Conservation (phyloP, 176 grass and related monocot genomes). For the Aegilops speltoides region DNA sequence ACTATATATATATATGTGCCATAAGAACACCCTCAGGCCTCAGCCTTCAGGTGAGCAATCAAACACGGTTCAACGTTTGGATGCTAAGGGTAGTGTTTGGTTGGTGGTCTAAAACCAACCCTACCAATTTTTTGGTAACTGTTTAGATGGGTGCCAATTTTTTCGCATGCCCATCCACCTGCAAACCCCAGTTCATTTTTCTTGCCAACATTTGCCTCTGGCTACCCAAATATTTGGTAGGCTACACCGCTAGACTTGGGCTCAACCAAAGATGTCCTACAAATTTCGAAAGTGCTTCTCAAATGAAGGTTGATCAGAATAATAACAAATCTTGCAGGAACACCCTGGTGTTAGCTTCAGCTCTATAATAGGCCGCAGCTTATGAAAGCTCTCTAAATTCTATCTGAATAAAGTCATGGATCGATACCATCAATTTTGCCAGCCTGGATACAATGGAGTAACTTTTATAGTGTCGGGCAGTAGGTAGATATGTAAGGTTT, state of each 20-base stretch:
- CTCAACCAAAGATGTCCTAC: background rate
- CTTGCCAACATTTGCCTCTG: background rate
- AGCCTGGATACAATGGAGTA: background rate
- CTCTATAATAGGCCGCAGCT: background rate
- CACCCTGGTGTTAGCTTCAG: background rate
- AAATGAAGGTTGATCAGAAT: background rate
- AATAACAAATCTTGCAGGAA: background rate
- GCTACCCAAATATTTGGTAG: background rate
- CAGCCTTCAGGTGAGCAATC: constrained; percentile 10
- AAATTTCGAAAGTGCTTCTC: background rate
- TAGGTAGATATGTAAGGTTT: background rate
- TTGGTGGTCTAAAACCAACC: background rate
- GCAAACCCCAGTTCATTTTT: background rate
- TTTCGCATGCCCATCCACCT: background rate
- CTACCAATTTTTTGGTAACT: background rate
- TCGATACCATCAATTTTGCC: background rate
- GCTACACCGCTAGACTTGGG: background rate
- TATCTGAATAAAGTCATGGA: background rate
- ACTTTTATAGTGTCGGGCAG: background rate
- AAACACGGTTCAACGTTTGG: background rate
- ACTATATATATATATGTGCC: background rate
- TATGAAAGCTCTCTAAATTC: background rate
- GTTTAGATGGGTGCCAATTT: background rate
- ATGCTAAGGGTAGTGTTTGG: background rate
- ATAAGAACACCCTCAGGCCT: background rate